These are phyloP conservation scores for Pseudophaeomoniella oleicola DNA, from an alignment of 2,329 filamentous ascomycete species.

Conservation along the genomic window DNA sequence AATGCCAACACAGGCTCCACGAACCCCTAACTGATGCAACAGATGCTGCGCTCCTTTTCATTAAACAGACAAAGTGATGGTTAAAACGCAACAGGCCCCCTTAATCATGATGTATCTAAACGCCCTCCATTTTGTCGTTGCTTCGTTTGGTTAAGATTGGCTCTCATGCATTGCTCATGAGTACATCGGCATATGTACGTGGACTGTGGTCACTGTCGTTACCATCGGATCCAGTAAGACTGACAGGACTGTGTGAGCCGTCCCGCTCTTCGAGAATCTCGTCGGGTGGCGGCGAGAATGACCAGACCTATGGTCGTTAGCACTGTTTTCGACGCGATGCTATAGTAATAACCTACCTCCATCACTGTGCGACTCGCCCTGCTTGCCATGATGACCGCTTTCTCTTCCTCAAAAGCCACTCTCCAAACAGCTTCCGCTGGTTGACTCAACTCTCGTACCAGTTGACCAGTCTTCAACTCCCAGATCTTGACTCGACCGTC, in stretches of 20 bases:
- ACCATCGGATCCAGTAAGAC: slow-evolving; percentile 21
- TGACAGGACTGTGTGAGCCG: slow-evolving; percentile 25
- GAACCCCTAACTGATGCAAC: not conserved
- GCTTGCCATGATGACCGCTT: slow-evolving; percentile 89
- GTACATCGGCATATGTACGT: not conserved
- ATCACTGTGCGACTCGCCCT: slow-evolving; percentile 79
- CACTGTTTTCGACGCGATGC: not conserved
- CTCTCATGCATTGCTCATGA: not conserved
- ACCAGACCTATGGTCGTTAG: slow-evolving; percentile 57
- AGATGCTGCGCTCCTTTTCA: not conserved
- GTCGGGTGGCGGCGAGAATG: slow-evolving; percentile 76
- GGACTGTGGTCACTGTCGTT: not conserved
- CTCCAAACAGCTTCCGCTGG: slow-evolving; percentile 94
- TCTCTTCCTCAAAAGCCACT: slow-evolving; percentile 96
- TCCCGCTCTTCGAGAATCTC: slow-evolving; percentile 17
- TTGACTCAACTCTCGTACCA: slow-evolving; percentile 80
- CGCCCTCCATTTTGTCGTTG: not conserved
- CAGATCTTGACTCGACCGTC: slow-evolving; percentile 98
- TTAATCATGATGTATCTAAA: not conserved
- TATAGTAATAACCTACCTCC: slow-evolving; percentile 61
- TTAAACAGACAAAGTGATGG: no score
- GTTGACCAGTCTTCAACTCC: slow-evolving; percentile 81
- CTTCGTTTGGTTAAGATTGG: not conserved
- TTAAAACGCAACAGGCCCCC: not conserved
- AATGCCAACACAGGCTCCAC: not conserved